Conservation (phyloP, 2,329 filamentous ascomycete genomes). For the Phaeophleospora eucalypticola region DNA sequence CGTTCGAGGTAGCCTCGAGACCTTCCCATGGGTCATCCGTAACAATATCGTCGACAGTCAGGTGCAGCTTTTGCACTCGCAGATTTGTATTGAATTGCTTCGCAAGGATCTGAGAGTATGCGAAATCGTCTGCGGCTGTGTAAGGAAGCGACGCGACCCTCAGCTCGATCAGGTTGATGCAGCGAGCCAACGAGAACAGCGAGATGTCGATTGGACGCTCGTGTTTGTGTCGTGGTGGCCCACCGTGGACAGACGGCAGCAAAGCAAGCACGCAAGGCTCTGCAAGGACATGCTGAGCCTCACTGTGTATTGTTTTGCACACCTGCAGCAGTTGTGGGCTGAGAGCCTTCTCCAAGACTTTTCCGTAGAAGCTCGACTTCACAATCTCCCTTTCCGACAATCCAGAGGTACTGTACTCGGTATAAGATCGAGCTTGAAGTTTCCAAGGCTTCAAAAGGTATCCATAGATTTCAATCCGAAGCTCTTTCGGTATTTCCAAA, state of each 20-base stretch:
- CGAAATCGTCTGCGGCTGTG: not conserved
- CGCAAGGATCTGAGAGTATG: not conserved
- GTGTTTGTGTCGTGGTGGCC: not conserved
- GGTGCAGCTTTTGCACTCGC: not conserved
- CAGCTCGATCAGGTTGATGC: not conserved
- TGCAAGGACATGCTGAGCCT: not conserved
- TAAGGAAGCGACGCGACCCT: not conserved
- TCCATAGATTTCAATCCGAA: slow-evolving; percentile 3
- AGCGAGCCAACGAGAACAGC: not conserved
- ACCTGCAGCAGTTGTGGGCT: not conserved
- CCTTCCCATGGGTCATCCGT: not conserved
- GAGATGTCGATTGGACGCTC: not conserved
- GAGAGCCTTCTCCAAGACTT: not conserved
- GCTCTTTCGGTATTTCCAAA: slow-evolving; percentile 1
- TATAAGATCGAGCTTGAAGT: not conserved
- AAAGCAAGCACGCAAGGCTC: not conserved
- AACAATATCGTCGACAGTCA: not conserved
- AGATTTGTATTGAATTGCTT: not conserved
- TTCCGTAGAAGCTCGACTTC: not conserved
- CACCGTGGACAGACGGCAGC: not conserved
- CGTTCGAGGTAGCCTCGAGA: not conserved
- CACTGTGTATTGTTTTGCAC: not conserved
- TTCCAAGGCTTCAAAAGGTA: not conserved
- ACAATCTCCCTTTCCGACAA: not conserved
- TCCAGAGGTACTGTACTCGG: not conserved